Evolutionary conservation across 1,284 basidiomycete species (phyloP), one percentile per base, ranked within the genome.

Genomic region (Paramarasmius palmivorus): DNA sequence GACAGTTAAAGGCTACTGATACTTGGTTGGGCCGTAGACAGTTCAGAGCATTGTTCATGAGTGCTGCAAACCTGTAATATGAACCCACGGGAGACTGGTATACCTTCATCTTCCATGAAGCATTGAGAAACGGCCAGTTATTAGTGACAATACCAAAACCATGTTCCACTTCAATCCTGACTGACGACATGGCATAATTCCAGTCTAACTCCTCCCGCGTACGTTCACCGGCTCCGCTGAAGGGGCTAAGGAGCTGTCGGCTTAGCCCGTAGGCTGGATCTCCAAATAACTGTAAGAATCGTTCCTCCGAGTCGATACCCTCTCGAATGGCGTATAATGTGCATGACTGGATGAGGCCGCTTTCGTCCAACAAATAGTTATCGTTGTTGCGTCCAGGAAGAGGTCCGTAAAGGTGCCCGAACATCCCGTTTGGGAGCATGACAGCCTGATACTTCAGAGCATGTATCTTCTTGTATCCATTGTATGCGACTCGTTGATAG

Each of bases 391-490:
- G 58, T 2, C 61, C 65, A 38, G 58, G 58, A 8, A 62, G 37
- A 2, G 63, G 60, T 32, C 29, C 29, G 50, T 50, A 59, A 0
- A 68, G 49, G 51, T 65, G 62, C 1, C 53, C 65, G 39, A 66
- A 50, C 1, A 65, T 40, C 1, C 66, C 63, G 47, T 67, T 62
- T 1, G 63, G 63, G 23, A 62, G 46, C n/a, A 42, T 59, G 23
- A 68, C 14, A 10, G 59, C 63, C 46, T 67, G 63, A 49, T 48
- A 67, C 50, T 68, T 68, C 20, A 64, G 23, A 1, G 60, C 57
- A 49, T 68, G 64, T 22, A 49, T 23, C 39, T 61, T 60, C 53
- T 67, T 67, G 52, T 65, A 58, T 2, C 66, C 64, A 40, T 58
- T 66, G 49, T 67, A 68, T 10, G 50, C 59, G 25, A 54, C 26